Evolutionary conservation across 2,329 filamentous ascomycete species (phyloP).

Genomic region (Fusarium circinatum): DNA sequence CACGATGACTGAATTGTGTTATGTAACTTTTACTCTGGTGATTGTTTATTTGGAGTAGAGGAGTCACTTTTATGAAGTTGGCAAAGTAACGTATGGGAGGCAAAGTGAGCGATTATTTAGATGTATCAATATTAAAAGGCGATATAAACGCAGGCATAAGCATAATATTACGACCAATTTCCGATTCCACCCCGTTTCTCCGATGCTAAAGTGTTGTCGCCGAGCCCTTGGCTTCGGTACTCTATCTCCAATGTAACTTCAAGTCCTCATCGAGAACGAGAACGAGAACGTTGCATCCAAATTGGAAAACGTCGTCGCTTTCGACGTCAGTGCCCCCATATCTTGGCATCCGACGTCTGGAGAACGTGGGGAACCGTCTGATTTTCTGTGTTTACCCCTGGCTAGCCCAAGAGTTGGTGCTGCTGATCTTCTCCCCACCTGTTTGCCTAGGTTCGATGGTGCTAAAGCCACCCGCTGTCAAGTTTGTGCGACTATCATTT

Average conservation of each 20-base stretch:
- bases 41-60: background rate
- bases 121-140: background rate
- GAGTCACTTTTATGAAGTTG: background rate
- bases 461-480: constrained; percentile 3
- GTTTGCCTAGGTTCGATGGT: constrained; percentile 1
- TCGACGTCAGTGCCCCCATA: constrained; percentile 18
- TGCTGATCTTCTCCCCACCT: constrained; percentile 12
- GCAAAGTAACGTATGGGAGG: background rate
- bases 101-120: constrained; percentile 4
- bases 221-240: background rate
- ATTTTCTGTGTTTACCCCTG: background rate
- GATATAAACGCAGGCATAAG: background rate
- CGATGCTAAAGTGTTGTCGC: background rate
- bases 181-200: background rate
- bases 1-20: background rate
- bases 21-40: background rate
- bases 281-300: background rate
- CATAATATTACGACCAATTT: background rate
- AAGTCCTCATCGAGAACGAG: background rate
- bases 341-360: constrained; percentile 13
- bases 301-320: background rate
- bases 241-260: background rate
- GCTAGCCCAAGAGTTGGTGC: background rate
- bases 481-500: background rate
- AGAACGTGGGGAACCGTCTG: constrained; percentile 27